Conservation (phyloP, 2,329 filamentous ascomycete genomes). For the Metarhizium album region DNA sequence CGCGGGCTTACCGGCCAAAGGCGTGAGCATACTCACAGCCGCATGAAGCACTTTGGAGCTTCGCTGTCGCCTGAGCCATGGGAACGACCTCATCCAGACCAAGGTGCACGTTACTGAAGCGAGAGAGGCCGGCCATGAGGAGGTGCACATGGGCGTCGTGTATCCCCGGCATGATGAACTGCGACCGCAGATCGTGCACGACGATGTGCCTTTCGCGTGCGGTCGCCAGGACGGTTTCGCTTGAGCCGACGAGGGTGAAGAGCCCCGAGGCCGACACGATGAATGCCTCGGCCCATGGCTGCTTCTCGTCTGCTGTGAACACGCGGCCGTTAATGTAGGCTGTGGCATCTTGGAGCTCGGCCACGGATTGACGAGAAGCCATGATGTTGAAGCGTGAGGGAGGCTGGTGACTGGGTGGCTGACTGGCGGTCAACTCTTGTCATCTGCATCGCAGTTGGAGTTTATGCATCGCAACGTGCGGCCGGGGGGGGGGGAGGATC, state of each 20-base stretch:
- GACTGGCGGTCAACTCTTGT: no score
- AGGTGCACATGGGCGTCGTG: slow-evolving; percentile 4
- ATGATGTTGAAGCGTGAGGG: no score
- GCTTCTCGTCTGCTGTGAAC: not conserved
- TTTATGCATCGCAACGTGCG: no score
- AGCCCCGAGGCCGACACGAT: not conserved
- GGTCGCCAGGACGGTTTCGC: no score
- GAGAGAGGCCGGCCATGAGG: not conserved
- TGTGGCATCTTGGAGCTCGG: not conserved
- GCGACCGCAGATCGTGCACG: no score
- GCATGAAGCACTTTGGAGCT: not conserved
- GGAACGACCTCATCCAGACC: no score
- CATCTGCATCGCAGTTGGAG: no score
- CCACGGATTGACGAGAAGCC: no score
- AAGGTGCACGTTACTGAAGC: not conserved
- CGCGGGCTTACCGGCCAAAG: slow-evolving; percentile 2
- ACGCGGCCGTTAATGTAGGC: slow-evolving; percentile 2
- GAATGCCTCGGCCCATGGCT: slow-evolving; percentile 2
- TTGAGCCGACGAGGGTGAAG: no score
- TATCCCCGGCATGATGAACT: slow-evolving; percentile 2
- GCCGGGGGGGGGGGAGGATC: no score
- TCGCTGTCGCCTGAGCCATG: not conserved
- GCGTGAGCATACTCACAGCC: slow-evolving; percentile 1
- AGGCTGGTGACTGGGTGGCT: no score
- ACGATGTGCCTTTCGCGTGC: no score